Evolutionary conservation across 2,329 filamentous ascomycete genomes (phyloP).

Genomic region (Fusarium palustre): DNA sequence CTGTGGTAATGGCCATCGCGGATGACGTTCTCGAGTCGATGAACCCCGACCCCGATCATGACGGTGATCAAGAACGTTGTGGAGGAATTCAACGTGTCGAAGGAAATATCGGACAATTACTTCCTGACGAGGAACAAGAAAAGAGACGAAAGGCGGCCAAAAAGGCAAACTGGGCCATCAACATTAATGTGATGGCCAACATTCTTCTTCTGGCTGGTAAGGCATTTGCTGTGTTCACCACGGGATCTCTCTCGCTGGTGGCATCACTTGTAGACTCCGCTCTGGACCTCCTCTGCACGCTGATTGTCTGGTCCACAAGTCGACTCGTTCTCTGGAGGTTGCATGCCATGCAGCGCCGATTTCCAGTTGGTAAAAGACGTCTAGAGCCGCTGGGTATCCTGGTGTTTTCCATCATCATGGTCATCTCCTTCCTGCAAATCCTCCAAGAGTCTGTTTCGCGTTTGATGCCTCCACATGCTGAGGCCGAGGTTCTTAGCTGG

Average conservation of each 20-base stretch:
- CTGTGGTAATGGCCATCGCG: slow-evolving; percentile 51
- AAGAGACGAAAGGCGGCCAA: slow-evolving; percentile 42
- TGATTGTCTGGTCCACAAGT: slow-evolving; percentile 83
- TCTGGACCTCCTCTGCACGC: slow-evolving; percentile 80
- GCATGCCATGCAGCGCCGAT: slow-evolving; percentile 67
- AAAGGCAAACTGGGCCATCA: slow-evolving; percentile 72
- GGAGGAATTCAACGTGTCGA: slow-evolving; percentile 49
- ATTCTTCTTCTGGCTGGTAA: slow-evolving; percentile 78
- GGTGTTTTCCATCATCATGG: slow-evolving; percentile 85
- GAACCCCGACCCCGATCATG: slow-evolving; percentile 52
- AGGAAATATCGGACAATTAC: slow-evolving; percentile 49
- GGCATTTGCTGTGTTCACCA: slow-evolving; percentile 79
- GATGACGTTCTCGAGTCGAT: slow-evolving; percentile 52
- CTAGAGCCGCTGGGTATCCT: slow-evolving; percentile 82
- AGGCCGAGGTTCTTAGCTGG: slow-evolving; percentile 50
- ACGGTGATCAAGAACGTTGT: slow-evolving; percentile 49
- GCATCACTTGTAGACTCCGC: slow-evolving; percentile 82
- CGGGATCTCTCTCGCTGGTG: slow-evolving; percentile 80
- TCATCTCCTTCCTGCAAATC: slow-evolving; percentile 83
- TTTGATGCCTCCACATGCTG: slow-evolving; percentile 68
- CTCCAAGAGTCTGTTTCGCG: slow-evolving; percentile 74
- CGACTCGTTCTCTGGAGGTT: slow-evolving; percentile 72
- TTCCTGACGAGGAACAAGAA: slow-evolving; percentile 50
- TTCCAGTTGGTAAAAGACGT: slow-evolving; percentile 76
- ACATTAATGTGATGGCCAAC: slow-evolving; percentile 83